These are phyloP conservation scores for Betula pendula DNA, from an alignment of 306 rosid species.

Conservation along the genomic window DNA sequence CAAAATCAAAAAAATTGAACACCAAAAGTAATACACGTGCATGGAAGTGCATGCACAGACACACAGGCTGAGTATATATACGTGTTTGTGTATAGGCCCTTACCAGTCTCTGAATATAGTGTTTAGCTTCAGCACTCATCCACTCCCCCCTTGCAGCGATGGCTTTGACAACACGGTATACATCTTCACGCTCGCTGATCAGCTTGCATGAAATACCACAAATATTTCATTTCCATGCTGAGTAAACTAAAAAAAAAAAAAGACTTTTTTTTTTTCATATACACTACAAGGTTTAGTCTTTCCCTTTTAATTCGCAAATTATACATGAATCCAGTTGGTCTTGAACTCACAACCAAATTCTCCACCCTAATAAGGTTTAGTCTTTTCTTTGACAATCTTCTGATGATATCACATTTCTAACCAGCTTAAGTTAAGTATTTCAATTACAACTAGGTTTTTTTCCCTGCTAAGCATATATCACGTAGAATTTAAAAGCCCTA, in stretches of 20 bases:
- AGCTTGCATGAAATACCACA: conserved; percentile 32
- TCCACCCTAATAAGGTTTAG: background rate
- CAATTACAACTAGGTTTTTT: background rate
- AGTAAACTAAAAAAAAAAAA: background rate
- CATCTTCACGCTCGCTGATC: conserved; percentile 85
- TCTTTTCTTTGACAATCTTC: background rate
- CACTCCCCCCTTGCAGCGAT: conserved; percentile 67
- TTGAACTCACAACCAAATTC: background rate
- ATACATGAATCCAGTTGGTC: background rate
- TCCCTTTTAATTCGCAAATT: background rate
- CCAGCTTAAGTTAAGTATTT: background rate
- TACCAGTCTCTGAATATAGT: conserved; percentile 72
- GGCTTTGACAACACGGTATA: conserved; percentile 77
- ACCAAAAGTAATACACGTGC: background rate
- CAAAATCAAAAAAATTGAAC: background rate
- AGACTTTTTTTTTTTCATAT: conserved; percentile 1
- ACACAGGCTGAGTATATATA: background rate
- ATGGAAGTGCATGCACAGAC: background rate
- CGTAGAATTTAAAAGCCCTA: no score
- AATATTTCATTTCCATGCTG: conserved; percentile 30
- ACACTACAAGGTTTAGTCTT: background rate
- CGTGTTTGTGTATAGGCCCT: conserved; percentile 9
- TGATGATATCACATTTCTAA: background rate
- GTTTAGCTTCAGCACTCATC: conserved; percentile 71
- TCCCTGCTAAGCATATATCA: background rate